These are phyloP conservation scores for Nicotiana rustica DNA, from an alignment of 305 asterid species.

Conservation along the genomic window DNA sequence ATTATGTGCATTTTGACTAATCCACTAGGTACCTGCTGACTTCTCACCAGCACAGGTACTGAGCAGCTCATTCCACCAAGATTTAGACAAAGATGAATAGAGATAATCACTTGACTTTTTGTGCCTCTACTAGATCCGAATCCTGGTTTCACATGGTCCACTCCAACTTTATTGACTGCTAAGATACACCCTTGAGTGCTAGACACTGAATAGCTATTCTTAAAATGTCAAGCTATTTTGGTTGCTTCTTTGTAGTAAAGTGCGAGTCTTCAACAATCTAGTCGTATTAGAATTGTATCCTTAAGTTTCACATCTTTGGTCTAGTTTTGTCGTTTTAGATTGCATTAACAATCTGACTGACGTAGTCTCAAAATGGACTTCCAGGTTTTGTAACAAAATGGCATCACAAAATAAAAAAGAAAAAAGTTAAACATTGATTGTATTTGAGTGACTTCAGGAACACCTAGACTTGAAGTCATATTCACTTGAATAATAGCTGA, in stretches of 20 bases:
- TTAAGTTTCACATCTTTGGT: neutral
- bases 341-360: neutral
- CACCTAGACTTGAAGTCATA: neutral
- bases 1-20: neutral
- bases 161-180: neutral
- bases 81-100: neutral
- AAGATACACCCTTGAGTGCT: neutral
- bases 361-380: neutral
- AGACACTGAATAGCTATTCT: neutral
- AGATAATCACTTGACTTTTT: neutral
- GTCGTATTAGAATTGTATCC: neutral
- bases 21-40: neutral
- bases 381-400: neutral
- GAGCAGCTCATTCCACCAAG: neutral
- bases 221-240: neutral
- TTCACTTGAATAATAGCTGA: neutral
- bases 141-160: neutral
- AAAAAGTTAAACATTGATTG: neutral
- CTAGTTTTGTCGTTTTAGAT: neutral
- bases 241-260: neutral
- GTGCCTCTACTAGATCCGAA: neutral
- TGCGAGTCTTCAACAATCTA: neutral
- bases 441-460: neutral
- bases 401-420: neutral
- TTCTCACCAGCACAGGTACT: neutral